phyloP scores from a whole-genome alignment of 1,139 yeast genomes.

The Pichia sp. region DNA sequence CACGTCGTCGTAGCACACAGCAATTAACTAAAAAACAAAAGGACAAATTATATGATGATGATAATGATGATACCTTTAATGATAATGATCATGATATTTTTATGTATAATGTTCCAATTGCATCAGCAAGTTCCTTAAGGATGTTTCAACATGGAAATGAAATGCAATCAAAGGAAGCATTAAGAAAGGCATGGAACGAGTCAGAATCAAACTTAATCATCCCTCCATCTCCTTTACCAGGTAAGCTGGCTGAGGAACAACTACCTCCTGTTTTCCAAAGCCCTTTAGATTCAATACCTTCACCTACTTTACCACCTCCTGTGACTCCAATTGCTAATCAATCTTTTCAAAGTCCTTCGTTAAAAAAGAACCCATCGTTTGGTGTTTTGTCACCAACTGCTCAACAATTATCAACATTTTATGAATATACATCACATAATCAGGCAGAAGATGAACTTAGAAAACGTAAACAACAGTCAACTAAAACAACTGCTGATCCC shows the following conservation, averaged over 20 bases:
- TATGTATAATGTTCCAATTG: conserved; percentile 44
- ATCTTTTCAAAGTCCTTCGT: conserved; percentile 32
- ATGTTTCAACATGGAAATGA: conserved; percentile 25
- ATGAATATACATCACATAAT: conserved; percentile 34
- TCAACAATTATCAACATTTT: conserved; percentile 36
- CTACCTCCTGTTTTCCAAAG: background rate
- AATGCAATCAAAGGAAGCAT: conserved; percentile 20
- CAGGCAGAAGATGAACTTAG: conserved; percentile 33
- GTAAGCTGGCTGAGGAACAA: conserved; percentile 12
- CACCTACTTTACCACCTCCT: background rate
- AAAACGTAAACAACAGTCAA: conserved; percentile 24
- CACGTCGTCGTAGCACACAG: conserved; percentile 28
- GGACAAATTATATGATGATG: conserved; percentile 39
- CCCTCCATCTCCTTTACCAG: conserved; percentile 29
- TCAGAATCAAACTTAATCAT: conserved; percentile 18
- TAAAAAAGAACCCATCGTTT: conserved; percentile 31
- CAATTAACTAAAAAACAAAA: conserved; percentile 33
- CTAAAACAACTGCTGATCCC: conserved; percentile 21
- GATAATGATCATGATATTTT: conserved; percentile 33
- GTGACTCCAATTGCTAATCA: background rate
- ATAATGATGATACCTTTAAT: conserved; percentile 28
- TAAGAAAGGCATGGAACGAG: conserved; percentile 25
- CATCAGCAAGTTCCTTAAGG: conserved; percentile 34
- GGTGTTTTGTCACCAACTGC: conserved; percentile 36
- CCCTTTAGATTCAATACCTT: background rate